A percentile compares a stretch with the other conserved stretches of the same genome.
Evolutionary conservation across 2,329 filamentous ascomycete species (phyloP).

Genomic region (Cercospora berteroae): DNA sequence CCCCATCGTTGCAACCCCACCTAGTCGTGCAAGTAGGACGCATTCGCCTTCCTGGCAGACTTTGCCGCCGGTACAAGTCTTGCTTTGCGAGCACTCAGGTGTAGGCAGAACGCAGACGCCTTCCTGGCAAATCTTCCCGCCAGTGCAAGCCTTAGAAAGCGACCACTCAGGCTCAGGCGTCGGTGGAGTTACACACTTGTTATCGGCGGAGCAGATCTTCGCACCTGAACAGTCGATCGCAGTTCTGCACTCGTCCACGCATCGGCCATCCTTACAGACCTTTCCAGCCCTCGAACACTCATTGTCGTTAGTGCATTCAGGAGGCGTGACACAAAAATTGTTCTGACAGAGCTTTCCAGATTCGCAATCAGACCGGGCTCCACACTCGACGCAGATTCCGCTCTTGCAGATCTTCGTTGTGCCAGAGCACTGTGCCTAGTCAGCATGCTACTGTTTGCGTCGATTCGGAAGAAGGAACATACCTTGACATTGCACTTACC

Average conservation of each 20-base stretch:
- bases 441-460: not conserved
- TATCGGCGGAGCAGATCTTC: not conserved
- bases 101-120: too few relatives aligned
- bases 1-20: not conserved
- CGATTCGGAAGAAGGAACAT: not conserved
- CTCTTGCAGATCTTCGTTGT: not conserved
- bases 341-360: not conserved
- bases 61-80: not conserved
- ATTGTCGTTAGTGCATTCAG: not conserved
- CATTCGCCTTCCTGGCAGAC: not conserved
- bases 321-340: not conserved
- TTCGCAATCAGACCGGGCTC: not conserved
- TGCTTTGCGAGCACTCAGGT: not conserved
- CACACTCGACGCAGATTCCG: not conserved
- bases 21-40: not conserved
- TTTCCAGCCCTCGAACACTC: not conserved
- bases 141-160: too few relatives aligned
- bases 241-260: not conserved
- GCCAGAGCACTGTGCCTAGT: not conserved
- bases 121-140: too few relatives aligned
- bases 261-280: not conserved
- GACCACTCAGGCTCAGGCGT: not conserved
- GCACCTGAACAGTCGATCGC: not conserved
- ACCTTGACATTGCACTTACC: not conserved
- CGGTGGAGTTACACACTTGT: not conserved